These are phyloP conservation scores for Astrocystis sublimbata DNA, from an alignment of 495 filamentous ascomycete species.

Conservation along the genomic window DNA sequence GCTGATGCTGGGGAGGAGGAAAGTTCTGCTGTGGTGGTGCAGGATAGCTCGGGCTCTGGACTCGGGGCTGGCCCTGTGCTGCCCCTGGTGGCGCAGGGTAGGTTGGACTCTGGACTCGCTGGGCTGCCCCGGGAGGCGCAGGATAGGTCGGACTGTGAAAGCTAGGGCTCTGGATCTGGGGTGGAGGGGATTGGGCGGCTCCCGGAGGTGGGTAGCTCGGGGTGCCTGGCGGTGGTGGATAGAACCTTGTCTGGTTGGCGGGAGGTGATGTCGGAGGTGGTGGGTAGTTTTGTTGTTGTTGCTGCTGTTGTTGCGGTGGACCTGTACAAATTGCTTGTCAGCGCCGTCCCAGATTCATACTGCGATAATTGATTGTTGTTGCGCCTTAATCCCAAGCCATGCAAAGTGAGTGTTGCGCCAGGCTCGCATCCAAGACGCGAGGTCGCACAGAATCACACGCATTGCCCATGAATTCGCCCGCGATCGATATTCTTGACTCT, in stretches of 20 bases:
- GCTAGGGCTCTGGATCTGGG: conserved; percentile 24
- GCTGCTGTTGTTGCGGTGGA: too few species aligned
- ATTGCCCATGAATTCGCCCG: background rate
- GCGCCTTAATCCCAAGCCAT: background rate
- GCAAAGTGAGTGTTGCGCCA: background rate
- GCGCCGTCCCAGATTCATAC: background rate
- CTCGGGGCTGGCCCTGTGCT: conserved; percentile 19
- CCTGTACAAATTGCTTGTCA: conserved; percentile 21
- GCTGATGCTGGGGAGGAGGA: conserved; percentile 47
- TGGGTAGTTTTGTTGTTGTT: conserved; percentile 42
- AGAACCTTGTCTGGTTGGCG: conserved; percentile 49
- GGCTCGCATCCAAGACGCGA: background rate
- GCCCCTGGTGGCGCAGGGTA: conserved; percentile 24
- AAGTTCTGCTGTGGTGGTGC: conserved; percentile 32
- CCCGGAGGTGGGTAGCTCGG: conserved; percentile 30
- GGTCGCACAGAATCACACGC: background rate
- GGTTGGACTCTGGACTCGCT: too few species aligned
- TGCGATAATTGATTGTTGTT: too few species aligned
- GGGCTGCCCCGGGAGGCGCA: too few species aligned
- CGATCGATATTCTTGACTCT: background rate
- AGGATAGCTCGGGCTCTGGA: conserved; percentile 21
- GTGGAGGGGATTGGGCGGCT: conserved; percentile 16
- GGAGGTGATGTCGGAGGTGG: conserved; percentile 41
- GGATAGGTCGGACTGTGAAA: too few species aligned
- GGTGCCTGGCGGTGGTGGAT: conserved; percentile 37